Percentiles rank a stretch among this genome's conserved stretches.
These are phyloP conservation scores for Viola pubescens DNA, from an alignment of 441 rosid species.

Conservation along the genomic window DNA sequence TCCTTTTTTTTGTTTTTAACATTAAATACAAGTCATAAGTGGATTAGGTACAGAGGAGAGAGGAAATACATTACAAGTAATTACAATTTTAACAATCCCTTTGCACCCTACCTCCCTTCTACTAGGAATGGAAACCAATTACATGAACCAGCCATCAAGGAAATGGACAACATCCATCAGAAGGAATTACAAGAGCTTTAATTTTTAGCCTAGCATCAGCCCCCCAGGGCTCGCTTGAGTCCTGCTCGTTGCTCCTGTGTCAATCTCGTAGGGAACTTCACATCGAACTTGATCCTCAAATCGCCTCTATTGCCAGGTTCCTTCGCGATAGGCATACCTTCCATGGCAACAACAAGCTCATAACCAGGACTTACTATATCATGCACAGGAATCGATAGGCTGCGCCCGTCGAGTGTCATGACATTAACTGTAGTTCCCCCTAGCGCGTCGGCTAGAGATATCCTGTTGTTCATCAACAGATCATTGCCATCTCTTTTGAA, in stretches of 20 bases:
- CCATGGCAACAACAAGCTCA: slow-evolving; percentile 63
- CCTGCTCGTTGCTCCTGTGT: slow-evolving; percentile 60
- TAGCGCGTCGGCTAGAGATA: slow-evolving; percentile 71
- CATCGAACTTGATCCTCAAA: slow-evolving; percentile 65
- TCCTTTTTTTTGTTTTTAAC: too few species aligned
- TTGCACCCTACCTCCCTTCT: neutral
- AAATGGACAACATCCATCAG: too few species aligned
- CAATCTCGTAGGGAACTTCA: slow-evolving; percentile 62
- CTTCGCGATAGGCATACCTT: slow-evolving; percentile 89
- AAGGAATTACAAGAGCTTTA: too few species aligned
- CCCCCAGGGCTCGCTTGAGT: slow-evolving; percentile 52
- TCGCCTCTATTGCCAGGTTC: slow-evolving; percentile 74
- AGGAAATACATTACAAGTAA: neutral
- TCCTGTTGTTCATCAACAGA: slow-evolving; percentile 45
- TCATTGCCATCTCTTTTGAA: slow-evolving; percentile 81
- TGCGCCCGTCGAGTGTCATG: slow-evolving; percentile 57
- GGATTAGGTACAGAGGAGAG: neutral
- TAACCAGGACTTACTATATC: slow-evolving; percentile 72
- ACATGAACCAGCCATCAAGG: neutral
- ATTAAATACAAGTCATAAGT: too few species aligned
- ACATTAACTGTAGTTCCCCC: slow-evolving; percentile 62
- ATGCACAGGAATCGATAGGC: slow-evolving; percentile 46
- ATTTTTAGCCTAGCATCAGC: slow-evolving; percentile 21
- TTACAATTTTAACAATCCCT: neutral
- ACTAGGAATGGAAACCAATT: neutral